Percentiles rank a stretch among this genome's conserved stretches.
phyloP scores from a whole-genome alignment of 306 rosid genomes.

The Dalbergia cultrata region DNA sequence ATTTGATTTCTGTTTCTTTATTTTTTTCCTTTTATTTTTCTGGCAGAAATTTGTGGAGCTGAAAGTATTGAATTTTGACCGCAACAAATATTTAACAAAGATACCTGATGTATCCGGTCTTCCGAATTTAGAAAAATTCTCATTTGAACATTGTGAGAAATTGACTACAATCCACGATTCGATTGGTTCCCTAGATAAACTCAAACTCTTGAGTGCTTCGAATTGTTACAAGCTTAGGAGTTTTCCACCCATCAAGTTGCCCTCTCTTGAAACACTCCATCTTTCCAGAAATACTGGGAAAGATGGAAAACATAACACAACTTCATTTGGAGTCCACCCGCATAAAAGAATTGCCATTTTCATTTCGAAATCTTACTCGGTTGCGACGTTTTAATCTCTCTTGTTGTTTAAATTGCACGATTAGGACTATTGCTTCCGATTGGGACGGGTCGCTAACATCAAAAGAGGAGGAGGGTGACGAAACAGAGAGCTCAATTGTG shows the following conservation, averaged over 20 bases:
- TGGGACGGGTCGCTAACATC: neutral
- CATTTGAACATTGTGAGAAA: too few species aligned
- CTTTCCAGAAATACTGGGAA: too few species aligned
- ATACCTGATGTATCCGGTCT: neutral
- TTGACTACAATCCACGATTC: neutral
- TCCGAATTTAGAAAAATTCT: too few species aligned
- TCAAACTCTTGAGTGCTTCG: neutral
- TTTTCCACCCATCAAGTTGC: too few species aligned
- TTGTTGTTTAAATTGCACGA: too few species aligned
- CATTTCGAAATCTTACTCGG: neutral
- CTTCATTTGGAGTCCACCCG: too few species aligned
- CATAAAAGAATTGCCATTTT: too few species aligned
- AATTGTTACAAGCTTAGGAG: rapidly evolving
- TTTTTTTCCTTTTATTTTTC: neutral
- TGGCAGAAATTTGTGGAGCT: slow-evolving; percentile 3
- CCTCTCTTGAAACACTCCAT: too few species aligned
- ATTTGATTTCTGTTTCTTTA: neutral
- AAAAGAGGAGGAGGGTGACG: neutral
- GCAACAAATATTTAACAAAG: neutral
- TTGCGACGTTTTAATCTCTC: neutral
- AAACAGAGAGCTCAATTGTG: neutral
- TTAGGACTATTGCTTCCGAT: too few species aligned
- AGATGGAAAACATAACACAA: too few species aligned
- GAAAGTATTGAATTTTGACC: neutral
- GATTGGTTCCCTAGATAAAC: neutral